Percentiles rank a stretch among this genome's conserved stretches.
These are phyloP conservation scores for Macroventuria anomochaeta DNA, from an alignment of 2,329 filamentous ascomycete species.

Conservation along the genomic window DNA sequence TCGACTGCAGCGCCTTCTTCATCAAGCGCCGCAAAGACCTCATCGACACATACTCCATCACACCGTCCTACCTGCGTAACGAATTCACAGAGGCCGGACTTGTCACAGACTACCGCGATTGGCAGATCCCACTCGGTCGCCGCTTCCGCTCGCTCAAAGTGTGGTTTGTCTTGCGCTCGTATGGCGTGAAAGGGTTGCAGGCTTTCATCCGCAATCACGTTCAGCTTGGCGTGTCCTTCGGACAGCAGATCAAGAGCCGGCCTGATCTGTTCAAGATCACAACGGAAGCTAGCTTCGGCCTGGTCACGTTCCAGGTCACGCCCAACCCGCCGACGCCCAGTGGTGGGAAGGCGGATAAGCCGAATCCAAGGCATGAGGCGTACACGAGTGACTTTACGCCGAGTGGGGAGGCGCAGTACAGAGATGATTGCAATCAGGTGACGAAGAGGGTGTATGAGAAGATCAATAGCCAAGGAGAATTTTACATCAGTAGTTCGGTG, in stretches of 20 bases:
- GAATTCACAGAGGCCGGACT: constrained; percentile 78
- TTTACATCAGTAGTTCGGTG: constrained; percentile 81
- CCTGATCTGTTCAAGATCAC: constrained; percentile 78
- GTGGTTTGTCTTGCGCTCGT: constrained; percentile 90
- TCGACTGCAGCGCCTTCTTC: constrained; percentile 80
- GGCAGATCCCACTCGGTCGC: constrained; percentile 92
- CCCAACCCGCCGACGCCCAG: constrained; percentile 17
- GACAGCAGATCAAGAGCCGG: constrained; percentile 63
- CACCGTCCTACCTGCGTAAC: constrained; percentile 83
- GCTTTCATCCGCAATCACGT: constrained; percentile 75
- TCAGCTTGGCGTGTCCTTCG: constrained; percentile 72
- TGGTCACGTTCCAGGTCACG: constrained; percentile 76
- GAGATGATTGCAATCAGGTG: constrained; percentile 66
- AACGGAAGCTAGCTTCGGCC: constrained; percentile 75
- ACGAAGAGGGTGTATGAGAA: constrained; percentile 78
- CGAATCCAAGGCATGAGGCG: constrained; percentile 41
- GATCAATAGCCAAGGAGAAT: constrained; percentile 75
- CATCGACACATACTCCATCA: constrained; percentile 79
- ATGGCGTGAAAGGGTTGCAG: constrained; percentile 78
- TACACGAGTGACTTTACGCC: constrained; percentile 44
- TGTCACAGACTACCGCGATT: constrained; percentile 95
- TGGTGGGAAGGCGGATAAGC: constrained; percentile 23
- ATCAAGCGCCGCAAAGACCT: constrained; percentile 77
- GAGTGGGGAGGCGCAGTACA: constrained; percentile 48
- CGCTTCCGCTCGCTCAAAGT: constrained; percentile 90